Percentiles rank a stretch among this genome's conserved stretches.
phyloP scores from a whole-genome alignment of 176 grass and related monocot species.

The Triticum urartu region DNA sequence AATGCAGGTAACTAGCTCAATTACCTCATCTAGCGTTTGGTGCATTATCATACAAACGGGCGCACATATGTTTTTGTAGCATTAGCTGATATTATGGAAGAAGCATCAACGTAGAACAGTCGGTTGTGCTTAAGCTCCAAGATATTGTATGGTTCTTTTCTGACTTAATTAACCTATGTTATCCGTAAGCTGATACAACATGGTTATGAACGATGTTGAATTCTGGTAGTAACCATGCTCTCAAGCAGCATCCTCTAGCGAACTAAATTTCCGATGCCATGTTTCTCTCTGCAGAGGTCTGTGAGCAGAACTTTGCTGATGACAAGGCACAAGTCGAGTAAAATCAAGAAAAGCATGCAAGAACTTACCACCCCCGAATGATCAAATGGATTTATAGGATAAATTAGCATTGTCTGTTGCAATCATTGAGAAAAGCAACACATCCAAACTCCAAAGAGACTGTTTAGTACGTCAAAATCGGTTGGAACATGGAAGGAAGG shows the following conservation, averaged over 20 bases:
- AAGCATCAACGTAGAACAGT: not conserved
- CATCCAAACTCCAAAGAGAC: conserved; percentile 2
- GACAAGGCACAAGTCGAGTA: conserved; percentile 46
- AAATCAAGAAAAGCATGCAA: conserved; percentile 44
- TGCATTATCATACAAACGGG: not conserved
- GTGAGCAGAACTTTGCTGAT: conserved; percentile 81
- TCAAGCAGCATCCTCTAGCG: not conserved
- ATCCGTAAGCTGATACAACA: not conserved
- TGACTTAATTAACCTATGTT: not conserved
- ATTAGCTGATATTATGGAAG: conserved; percentile 20
- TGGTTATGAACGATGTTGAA: not conserved
- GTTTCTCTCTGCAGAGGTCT: conserved; percentile 57
- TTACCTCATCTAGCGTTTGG: not conserved
- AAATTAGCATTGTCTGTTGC: conserved; percentile 1
- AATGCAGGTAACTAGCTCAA: conserved; percentile 39
- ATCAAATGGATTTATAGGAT: conserved; percentile 45
- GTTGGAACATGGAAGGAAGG: conserved; percentile 16
- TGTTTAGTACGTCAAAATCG: not conserved
- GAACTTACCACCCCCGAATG: conserved; percentile 10
- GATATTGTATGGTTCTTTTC: too few species aligned
- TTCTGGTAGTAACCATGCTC: not conserved
- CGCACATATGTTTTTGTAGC: conserved; percentile 2
- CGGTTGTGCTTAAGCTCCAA: too few species aligned
- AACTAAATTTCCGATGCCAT: conserved; percentile 22
- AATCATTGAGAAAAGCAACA: not conserved